Conservation (phyloP, 768 basidiomycete species). For the Hortiboletus flavorubellus region DNA sequence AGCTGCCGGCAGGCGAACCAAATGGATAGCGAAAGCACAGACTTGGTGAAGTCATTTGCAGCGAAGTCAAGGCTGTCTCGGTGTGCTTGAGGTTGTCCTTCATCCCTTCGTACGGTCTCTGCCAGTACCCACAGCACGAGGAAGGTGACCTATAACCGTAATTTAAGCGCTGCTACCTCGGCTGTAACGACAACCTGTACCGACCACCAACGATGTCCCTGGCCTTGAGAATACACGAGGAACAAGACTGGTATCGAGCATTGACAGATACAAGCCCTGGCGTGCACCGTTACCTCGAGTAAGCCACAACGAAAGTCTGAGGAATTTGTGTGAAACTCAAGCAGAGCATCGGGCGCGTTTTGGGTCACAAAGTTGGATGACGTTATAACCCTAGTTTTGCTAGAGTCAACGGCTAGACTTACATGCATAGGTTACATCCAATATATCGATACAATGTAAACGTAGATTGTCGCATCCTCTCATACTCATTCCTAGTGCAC, state of each 20-base stretch:
- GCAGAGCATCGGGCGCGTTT: too few relatives aligned
- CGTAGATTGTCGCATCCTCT: background rate
- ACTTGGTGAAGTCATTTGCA: constrained; percentile 20
- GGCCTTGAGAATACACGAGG: background rate
- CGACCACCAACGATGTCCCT: constrained; percentile 4
- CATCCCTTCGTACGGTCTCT: constrained; percentile 6
- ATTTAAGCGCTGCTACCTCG: background rate
- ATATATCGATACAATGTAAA: background rate
- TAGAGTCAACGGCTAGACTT: too few relatives aligned
- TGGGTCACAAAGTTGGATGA: background rate
- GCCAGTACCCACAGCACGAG: constrained; percentile 14
- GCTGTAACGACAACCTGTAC: background rate
- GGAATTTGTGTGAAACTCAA: too few relatives aligned
- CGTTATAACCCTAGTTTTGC: background rate
- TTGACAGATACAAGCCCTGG: background rate
- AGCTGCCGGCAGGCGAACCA: constrained; percentile 11
- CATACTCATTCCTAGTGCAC: background rate
- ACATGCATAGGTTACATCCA: too few relatives aligned
- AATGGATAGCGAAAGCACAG: constrained; percentile 11
- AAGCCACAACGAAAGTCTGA: background rate
- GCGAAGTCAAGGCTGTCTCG: constrained; percentile 17
- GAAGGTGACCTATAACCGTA: constrained; percentile 10
- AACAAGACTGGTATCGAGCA: background rate
- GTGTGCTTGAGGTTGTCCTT: background rate
- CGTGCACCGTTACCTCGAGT: background rate